phyloP scores from a whole-genome alignment of 768 basidiomycete genomes.

The Termitomyces sp. region DNA sequence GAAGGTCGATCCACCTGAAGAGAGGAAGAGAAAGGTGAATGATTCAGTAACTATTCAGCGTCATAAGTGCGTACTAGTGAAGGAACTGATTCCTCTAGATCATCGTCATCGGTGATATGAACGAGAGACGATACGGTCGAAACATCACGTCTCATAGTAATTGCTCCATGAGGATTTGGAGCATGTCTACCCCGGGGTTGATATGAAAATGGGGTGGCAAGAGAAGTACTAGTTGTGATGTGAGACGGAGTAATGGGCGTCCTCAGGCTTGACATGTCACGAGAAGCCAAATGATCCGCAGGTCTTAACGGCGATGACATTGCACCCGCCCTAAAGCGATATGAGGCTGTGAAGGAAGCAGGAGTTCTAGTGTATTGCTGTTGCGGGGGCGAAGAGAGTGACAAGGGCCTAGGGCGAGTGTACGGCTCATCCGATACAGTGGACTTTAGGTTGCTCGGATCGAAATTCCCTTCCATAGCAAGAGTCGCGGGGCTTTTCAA shows the following conservation, averaged over 20 bases:
- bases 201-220: background rate
- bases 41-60: background rate
- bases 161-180: background rate
- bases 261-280: background rate
- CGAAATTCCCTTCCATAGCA: background rate
- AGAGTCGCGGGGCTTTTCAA: background rate
- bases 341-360: background rate
- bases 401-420: background rate
- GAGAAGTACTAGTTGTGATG: background rate
- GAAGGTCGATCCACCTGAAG: background rate
- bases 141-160: no score
- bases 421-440: background rate
- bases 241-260: background rate
- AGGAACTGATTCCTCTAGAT: background rate
- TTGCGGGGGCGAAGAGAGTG: slow-evolving; percentile 8
- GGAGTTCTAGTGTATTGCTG: background rate
- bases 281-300: background rate
- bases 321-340: background rate
- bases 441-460: background rate
- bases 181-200: background rate
- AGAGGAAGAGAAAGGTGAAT: background rate
- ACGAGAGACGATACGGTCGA: background rate
- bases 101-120: background rate
- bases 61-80: background rate
- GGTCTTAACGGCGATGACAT: slow-evolving; percentile 7